Evolutionary conservation across 306 rosid species (phyloP).

Genomic region (Sesbania bispinosa): DNA sequence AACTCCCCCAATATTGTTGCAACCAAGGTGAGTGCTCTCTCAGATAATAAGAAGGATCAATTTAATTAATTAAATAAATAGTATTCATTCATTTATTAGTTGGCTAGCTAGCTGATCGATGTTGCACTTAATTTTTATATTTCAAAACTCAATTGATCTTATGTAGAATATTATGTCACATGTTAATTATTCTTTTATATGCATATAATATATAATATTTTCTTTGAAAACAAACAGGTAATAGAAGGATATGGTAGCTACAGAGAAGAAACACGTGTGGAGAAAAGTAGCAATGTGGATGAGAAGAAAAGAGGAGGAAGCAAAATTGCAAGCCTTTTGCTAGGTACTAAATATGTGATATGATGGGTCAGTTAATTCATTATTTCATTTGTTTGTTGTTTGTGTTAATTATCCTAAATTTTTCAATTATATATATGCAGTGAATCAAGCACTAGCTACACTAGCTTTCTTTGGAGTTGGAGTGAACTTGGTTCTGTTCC

Average conservation of each 20-base stretch:
- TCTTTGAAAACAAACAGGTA: slow-evolving; percentile 24
- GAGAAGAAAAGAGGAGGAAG: slow-evolving; percentile 44
- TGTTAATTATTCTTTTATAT: not conserved
- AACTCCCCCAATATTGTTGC: slow-evolving; percentile 18
- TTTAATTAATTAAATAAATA: no score
- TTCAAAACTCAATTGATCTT: no score
- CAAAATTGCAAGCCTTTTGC: slow-evolving; percentile 46
- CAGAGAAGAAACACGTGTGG: slow-evolving; percentile 15
- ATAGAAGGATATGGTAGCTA: slow-evolving; percentile 24
- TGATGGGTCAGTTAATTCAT: not conserved
- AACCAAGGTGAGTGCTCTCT: no score
- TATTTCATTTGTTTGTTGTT: not conserved
- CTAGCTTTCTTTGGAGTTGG: slow-evolving; percentile 70
- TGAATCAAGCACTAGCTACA: slow-evolving; percentile 67
- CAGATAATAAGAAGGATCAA: no score
- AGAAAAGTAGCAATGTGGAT: slow-evolving; percentile 6
- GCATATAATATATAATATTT: not conserved
- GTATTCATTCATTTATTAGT: no score
- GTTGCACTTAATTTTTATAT: no score
- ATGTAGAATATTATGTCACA: no score
- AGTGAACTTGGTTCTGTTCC: slow-evolving; percentile 62
- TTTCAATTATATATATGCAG: slow-evolving; percentile 15
- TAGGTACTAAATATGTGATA: slow-evolving; percentile 40
- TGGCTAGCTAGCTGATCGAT: no score
- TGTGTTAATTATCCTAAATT: not conserved